Conservation (phyloP, 192 early-diverging fungal genomes). For the Mortierella alpina region DNA sequence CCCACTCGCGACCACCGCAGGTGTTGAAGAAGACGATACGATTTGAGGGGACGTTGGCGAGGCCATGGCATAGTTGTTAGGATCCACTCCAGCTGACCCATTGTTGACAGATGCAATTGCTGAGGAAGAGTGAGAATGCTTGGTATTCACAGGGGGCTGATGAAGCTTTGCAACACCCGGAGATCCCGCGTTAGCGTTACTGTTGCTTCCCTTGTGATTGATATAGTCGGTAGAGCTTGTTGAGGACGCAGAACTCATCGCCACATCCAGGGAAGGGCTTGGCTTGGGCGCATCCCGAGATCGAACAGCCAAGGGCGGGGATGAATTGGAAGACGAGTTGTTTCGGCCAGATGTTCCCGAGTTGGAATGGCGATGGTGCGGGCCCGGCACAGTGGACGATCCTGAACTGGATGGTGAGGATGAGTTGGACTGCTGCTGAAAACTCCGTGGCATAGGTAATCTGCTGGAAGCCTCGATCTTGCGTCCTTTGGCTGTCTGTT, state of each 20-base stretch:
- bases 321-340: constrained; percentile 17
- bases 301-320: constrained; percentile 15
- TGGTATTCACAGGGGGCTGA: constrained; percentile 28
- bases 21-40: not conserved
- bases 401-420: not conserved
- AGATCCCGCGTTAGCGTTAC: not conserved
- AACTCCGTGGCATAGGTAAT: constrained; percentile 39
- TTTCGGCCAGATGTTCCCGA: constrained; percentile 13
- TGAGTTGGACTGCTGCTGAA: constrained; percentile 17
- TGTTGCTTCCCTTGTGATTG: constrained; percentile 24
- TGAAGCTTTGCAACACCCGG: constrained; percentile 7
- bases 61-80: constrained; percentile 9
- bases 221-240: constrained; percentile 28
- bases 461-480: constrained; percentile 50
- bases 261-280: constrained; percentile 11
- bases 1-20: not conserved
- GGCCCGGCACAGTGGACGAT: not conserved
- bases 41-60: constrained; percentile 27
- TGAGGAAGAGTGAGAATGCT: constrained; percentile 17
- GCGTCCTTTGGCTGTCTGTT: constrained; percentile 27
- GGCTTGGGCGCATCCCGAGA: constrained; percentile 6
- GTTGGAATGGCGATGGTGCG: constrained; percentile 23
- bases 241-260: constrained; percentile 11
- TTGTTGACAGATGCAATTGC: constrained; percentile 3
- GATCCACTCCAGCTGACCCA: not conserved